Evolutionary conservation across 108 stramenopile genomes (phyloP), one percentile per base, ranked within the genome.

Genomic region (Cylindrotheca fusiformis): DNA sequence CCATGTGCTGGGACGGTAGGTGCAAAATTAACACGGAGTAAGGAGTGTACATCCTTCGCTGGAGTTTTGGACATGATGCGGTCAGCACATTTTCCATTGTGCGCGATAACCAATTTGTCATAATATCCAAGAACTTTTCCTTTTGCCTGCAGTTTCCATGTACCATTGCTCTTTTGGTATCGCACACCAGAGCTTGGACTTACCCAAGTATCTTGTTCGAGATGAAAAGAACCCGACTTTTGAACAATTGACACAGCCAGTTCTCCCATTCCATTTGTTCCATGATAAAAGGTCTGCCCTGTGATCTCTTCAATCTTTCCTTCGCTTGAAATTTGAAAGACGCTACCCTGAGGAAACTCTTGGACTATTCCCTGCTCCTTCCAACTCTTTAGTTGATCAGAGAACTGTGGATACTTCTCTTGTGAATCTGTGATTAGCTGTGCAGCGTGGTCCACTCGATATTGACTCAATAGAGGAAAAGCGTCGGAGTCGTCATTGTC

Each of bases 31-130:
- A 82, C 84, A 54, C 79, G 71, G 22, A 91, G 53, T 45, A 94
- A 53, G 1, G 59, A 52, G 52, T 89, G 86, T 19, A 91, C 69
- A 27, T 75, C 69, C 48, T 70, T 88, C 12, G 90, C 85, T 0
- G 88, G 90, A n/a, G 89, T 89, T 48, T 76, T 73, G 54, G 75
- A 75, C 86, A 89, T 91, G 63, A 94, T 71, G 23, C 93, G 75
- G 68, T 94, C 93, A 33, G 93, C 93, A 71, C 93, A 94, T 77
- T 94, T 94, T 3, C 93, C 93, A 72, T 91, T 94, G 71, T 94
- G 93, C 19, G 88, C 86, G 51, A 94, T 81, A 46, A 94, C 70
- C 32, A 94, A 60, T 5, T 60, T 50, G 71, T 91, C 86, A 63
- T 85, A 88, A 33, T 65, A 60, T 27, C 86, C 93, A 18, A 83